These are phyloP conservation scores for Cladosporium sp. DNA, from an alignment of 2,329 filamentous ascomycete species.

Conservation along the genomic window DNA sequence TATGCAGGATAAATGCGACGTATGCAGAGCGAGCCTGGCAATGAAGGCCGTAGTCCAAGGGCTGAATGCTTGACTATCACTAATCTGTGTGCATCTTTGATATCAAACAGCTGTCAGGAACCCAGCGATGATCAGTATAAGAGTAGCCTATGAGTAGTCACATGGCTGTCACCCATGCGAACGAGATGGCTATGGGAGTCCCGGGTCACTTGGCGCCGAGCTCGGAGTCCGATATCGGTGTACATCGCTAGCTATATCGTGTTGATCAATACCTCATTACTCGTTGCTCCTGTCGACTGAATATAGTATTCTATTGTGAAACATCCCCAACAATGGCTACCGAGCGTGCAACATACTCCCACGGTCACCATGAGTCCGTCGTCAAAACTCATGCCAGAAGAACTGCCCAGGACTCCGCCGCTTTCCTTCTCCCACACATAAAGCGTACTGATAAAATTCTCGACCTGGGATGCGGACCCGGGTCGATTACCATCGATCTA, in stretches of 20 bases:
- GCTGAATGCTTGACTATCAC: neutral
- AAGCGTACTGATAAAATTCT: conserved; percentile 20
- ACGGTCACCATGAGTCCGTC: conserved; percentile 14
- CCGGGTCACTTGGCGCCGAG: neutral
- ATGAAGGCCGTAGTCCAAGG: neutral
- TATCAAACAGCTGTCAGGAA: neutral
- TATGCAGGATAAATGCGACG: too few species aligned
- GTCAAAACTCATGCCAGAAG: conserved; percentile 15
- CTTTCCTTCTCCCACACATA: conserved; percentile 24
- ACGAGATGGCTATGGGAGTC: neutral
- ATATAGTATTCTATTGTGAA: neutral
- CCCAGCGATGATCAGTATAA: neutral
- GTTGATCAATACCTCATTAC: neutral
- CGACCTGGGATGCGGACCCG: conserved; percentile 23
- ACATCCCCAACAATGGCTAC: neutral
- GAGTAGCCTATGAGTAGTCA: neutral
- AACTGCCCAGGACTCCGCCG: conserved; percentile 21
- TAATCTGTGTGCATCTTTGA: neutral
- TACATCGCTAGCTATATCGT: neutral
- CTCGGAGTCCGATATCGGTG: neutral
- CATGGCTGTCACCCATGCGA: neutral
- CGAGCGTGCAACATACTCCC: conserved; percentile 9
- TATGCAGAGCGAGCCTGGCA: neutral
- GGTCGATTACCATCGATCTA: conserved; percentile 22
- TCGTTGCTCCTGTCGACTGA: neutral